Base-by-base conservation (phyloP, 106 monocot genomes). In the Allium cepa region DNA sequence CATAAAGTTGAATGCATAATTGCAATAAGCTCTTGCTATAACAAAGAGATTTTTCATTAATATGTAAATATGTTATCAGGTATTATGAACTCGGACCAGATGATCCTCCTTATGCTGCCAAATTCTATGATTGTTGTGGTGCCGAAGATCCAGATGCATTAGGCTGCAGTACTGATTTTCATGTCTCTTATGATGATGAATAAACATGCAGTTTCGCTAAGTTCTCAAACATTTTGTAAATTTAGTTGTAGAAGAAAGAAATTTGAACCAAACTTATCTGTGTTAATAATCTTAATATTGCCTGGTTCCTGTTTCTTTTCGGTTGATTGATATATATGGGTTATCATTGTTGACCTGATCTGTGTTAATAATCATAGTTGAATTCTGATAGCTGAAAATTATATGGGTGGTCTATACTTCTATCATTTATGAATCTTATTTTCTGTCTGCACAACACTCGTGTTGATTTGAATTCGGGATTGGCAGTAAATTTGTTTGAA, bases 51-150 rank as follows among this genome's bases (percentile, higher is more conserved):
- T 51, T 53, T 46, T 9, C 36, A 4, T 36, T 36, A 36, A 36
- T 36, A 36, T 36, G 22, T 22, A 22, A 22, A 22, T 22, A 36
- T 53, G 11, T 50, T 47, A 53, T 56, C 55, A 96, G 96, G 86
- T 93, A 99, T 75, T 99, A 99, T 62, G 87, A 99, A 55, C 82
- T 99, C 26, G 81, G 83, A 71, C 90, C 87, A 3, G 83, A 90
- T 78, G 99, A 99, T 77, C 99, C 93, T 17, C 99, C 99, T 52
- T 99, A 99, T 75, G 93, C 78, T 64, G 99, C 99, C 36, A 92
- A 87, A 63, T 99, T 99, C 71, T 99, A 99, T 49, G 99, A 99
- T 56, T 99, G 99, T 56, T 99, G 99, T 73, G 99, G 99, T 45
- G 93, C 93, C 14, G 99, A 99, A 76, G 83, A 99, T 63, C 87